These are phyloP conservation scores for Candida broadrunensis DNA, from an alignment of 805 yeast species.

Conservation along the genomic window DNA sequence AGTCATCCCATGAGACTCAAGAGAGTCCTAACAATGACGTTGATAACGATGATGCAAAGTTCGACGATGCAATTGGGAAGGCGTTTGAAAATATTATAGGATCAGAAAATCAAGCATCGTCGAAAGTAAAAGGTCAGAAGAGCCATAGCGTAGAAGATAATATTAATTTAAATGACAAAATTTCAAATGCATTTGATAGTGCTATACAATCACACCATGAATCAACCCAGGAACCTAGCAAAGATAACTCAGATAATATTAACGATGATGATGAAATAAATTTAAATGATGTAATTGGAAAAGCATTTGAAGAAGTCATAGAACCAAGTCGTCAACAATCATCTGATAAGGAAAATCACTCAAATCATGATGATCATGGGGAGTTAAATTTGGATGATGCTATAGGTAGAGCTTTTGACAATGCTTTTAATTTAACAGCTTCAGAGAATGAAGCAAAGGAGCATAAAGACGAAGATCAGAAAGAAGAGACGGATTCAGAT, in stretches of 20 bases:
- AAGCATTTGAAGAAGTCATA: slow-evolving; percentile 13
- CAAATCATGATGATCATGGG: neutral
- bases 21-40: neutral
- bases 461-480: neutral
- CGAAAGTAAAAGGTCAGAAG: no score
- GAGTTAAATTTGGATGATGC: slow-evolving; percentile 12
- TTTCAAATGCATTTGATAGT: slow-evolving; percentile 5
- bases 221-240: no score
- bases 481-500: no score
- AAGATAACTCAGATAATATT: neutral
- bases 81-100: slow-evolving; percentile 11
- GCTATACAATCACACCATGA: neutral
- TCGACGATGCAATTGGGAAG: slow-evolving; percentile 8
- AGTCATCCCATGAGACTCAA: neutral
- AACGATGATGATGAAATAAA: slow-evolving; percentile 8
- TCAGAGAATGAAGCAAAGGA: neutral
- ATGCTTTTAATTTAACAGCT: slow-evolving; percentile 3
- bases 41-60: neutral
- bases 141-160: no score
- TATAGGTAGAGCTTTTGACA: slow-evolving; percentile 18
- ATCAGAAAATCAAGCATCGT: no score
- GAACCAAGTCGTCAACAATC: no score
- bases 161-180: no score
- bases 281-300: slow-evolving; percentile 6
- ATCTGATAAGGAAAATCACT: neutral